Evolutionary conservation across 192 early-diverging fungal genomes (phyloP).

Genomic region (Backusella tuberculispora): DNA sequence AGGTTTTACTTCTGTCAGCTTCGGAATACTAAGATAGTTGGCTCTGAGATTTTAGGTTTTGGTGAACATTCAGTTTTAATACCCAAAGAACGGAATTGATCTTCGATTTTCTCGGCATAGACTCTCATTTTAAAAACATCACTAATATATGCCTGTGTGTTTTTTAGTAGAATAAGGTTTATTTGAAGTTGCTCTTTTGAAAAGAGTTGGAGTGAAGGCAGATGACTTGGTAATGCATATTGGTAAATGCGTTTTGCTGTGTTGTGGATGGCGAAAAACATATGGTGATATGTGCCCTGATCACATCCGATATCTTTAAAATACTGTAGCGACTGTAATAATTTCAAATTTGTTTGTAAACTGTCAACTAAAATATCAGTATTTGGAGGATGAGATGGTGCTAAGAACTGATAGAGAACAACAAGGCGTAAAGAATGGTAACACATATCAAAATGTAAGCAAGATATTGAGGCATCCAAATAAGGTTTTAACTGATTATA

Average conservation of each 20-base stretch:
- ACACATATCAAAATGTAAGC: conserved; percentile 35
- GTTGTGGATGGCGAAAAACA: conserved; percentile 45
- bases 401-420: conserved; percentile 39
- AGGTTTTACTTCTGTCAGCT: too few species aligned
- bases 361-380: conserved; percentile 25
- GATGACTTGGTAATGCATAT: background rate
- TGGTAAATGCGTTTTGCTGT: conserved; percentile 30
- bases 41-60: background rate
- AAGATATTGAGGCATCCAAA: conserved; percentile 3
- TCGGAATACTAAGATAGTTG: background rate
- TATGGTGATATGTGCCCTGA: conserved; percentile 42
- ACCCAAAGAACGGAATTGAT: conserved; percentile 13
- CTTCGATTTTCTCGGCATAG: conserved; percentile 37
- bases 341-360: conserved; percentile 30
- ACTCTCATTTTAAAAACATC: conserved; percentile 37
- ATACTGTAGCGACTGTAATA: conserved; percentile 27
- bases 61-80: background rate
- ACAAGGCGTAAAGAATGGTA: conserved; percentile 40
- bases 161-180: conserved; percentile 27
- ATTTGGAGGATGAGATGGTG: conserved; percentile 10
- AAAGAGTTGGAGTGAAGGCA: background rate
- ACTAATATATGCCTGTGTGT: conserved; percentile 29
- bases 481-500: conserved; percentile 1
- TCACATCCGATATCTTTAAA: conserved; percentile 31
- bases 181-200: conserved; percentile 34